Evolutionary conservation across 1,139 yeast genomes (phyloP).

Genomic region (Suhomyces maxii): DNA sequence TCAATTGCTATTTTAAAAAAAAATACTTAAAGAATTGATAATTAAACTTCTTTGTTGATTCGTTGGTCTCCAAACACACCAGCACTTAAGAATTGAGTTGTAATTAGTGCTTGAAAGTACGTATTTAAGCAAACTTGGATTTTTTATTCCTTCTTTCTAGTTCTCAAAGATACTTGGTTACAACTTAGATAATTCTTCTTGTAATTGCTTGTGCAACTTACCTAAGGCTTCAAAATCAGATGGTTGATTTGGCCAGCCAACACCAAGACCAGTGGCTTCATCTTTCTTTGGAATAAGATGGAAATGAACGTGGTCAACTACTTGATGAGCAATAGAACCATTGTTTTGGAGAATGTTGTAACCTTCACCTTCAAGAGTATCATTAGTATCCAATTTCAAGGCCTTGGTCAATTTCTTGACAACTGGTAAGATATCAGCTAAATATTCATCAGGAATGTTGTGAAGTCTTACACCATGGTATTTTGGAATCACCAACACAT

Average conservation of each 20-base stretch:
- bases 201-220: constrained; percentile 60
- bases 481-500: constrained; percentile 85
- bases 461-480: constrained; percentile 90
- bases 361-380: constrained; percentile 68
- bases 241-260: constrained; percentile 90
- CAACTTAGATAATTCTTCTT: constrained; percentile 49
- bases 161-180: constrained; percentile 7
- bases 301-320: constrained; percentile 93
- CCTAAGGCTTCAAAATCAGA: constrained; percentile 73
- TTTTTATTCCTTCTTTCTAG: no score
- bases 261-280: constrained; percentile 66
- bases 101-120: no score
- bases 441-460: constrained; percentile 85
- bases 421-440: constrained; percentile 81
- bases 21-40: no score
- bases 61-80: no score
- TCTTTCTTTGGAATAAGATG: constrained; percentile 90
- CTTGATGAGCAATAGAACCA: constrained; percentile 91
- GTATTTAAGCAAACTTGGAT: no score
- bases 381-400: constrained; percentile 56
- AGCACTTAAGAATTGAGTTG: no score
- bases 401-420: constrained; percentile 82
- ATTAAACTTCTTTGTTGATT: no score
- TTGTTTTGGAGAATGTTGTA: constrained; percentile 91
- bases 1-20: no score